Base-by-base conservation (phyloP, 192 early-diverging fungal genomes). In the Anaeromyces robustus region DNA sequence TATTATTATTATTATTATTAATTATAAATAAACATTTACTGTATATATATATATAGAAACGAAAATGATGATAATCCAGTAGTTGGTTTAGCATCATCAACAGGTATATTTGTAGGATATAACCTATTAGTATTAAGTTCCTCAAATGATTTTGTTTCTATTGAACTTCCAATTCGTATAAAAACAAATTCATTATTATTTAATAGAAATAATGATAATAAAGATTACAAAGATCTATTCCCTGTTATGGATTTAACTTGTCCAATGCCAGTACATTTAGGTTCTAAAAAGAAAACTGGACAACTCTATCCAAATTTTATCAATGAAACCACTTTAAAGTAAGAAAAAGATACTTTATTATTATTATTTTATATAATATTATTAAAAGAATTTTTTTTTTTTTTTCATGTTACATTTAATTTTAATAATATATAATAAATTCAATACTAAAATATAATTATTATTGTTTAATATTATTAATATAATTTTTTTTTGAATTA, bases 41-140 rank as follows among this genome's bases (percentile, higher is more conserved):
- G n/a, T n/a, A 34, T 12, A 37, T 81, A 29, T 85, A 80, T 77
- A 52, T 80, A 17, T 39, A 59, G 79, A 79, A 31, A 34, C 81
- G 87, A 86, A 52, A 78, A 82, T n/a, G n/a, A 12, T 16, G 85
- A 84, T 14, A 83, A 85, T 79, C 89, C 83, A 77, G 84, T 93
- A 39, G 84, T 92, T 81, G 94, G 93, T 19, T 85, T 89, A 12
- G 85, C 84, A 4, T 81, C 90, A 14, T 81, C 94, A 9, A 88
- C 87, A 5, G 93, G 94, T 77, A 80, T 88, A 4, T 94, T 90
- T 78, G 84, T 95, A 34, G 92, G 92, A n/a, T 92, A 93, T 80
- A 92, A 91, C 30, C 82, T 93, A 19, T 77, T 95, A 26, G 82
- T 89, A 12, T 77, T 92, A 77, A 90, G 91, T 13, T 85, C 86